Base-by-base conservation (phyloP, 1,284 basidiomycete species). In the Moniliophthora roreri region DNA sequence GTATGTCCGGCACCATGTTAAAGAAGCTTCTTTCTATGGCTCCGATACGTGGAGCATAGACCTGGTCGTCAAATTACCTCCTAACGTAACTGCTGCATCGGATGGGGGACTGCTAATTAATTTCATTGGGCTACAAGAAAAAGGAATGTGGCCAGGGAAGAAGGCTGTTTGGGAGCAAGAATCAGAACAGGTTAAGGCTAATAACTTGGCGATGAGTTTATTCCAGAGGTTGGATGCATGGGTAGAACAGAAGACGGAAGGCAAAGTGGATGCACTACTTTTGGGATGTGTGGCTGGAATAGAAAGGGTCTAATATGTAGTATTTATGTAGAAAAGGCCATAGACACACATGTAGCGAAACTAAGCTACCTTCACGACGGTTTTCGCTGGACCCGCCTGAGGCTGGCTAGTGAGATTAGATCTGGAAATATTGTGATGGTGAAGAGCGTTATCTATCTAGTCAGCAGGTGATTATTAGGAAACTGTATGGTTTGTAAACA, bases 1-100 rank as follows among this genome's bases (percentile, higher is more conserved):
- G 56, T 76, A 81, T 60, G 81, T 81, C n/a, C 79, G 93, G 6
- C 96, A 98, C 67, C 91, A 95, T 63, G 82, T 98, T 71, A 98
- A 96, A 68, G 91, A 93, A 67, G 91, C 83, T 0, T 92, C 91
- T 3, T 91, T 90, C 67, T 89, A 91, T 61, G 89, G 88, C 1
- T 79, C 81, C 28, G 80, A 91, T 56, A 74, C 74, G 0, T 95
- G 90, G 85, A 73, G 77, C 0, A 70, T 95, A 51, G 80, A 89
- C 58, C 74, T 95, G 55, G 80, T 85, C 34, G 71, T 93, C 51
- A 81, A 85, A 61, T 69, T 88, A 24, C n/a, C 24, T 16, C 44
- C 44, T 16, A 16, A 26, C 13, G 21, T 24, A n/a, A 42, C 18
- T 9, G 13, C 36, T 3, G 4, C 39, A 11, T 10, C 55, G 13